A percentile compares a stretch with the other conserved stretches of the same genome.
Conservation (phyloP, 345 rosid species). For the Salix arbutifolia region DNA sequence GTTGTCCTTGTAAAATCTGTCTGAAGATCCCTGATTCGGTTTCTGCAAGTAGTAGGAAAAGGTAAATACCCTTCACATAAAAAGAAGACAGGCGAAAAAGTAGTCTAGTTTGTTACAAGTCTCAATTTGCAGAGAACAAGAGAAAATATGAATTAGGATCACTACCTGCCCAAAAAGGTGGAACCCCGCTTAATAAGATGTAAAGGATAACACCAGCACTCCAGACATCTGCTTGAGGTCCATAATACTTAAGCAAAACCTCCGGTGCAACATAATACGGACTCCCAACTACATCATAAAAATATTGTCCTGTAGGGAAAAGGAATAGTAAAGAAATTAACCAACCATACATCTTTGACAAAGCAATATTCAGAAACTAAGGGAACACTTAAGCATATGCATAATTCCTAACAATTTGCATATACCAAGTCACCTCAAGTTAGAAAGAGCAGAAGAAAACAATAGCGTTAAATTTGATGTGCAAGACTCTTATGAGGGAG, state of each 20-base stretch:
- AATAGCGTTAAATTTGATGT: neutral
- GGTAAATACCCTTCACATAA: neutral
- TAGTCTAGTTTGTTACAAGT: neutral
- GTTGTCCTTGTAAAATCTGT: slow-evolving; percentile 77
- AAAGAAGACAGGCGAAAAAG: neutral
- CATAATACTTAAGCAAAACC: slow-evolving; percentile 79
- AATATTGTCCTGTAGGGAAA: slow-evolving; percentile 55
- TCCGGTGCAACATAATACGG: slow-evolving; percentile 98
- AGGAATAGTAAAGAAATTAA: neutral
- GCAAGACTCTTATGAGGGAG: neutral
- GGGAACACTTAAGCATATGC: neutral
- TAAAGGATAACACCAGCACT: slow-evolving; percentile 95
- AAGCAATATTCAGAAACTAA: neutral
- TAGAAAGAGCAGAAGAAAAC: neutral
- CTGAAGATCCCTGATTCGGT: slow-evolving; percentile 95
- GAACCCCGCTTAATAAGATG: slow-evolving; percentile 90
- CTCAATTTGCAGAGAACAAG: neutral
- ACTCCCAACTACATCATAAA: slow-evolving; percentile 92
- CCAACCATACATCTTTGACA: slow-evolving; percentile 1
- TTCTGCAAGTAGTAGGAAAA: slow-evolving; percentile 43
- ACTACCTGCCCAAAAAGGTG: slow-evolving; percentile 95
- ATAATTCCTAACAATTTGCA: neutral
- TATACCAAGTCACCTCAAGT: neutral
- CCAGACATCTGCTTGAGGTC: slow-evolving; percentile 93
- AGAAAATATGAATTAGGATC: neutral